These are phyloP conservation scores for Mytilinidion resinicola DNA, from an alignment of 495 filamentous ascomycete species.

Conservation along the genomic window DNA sequence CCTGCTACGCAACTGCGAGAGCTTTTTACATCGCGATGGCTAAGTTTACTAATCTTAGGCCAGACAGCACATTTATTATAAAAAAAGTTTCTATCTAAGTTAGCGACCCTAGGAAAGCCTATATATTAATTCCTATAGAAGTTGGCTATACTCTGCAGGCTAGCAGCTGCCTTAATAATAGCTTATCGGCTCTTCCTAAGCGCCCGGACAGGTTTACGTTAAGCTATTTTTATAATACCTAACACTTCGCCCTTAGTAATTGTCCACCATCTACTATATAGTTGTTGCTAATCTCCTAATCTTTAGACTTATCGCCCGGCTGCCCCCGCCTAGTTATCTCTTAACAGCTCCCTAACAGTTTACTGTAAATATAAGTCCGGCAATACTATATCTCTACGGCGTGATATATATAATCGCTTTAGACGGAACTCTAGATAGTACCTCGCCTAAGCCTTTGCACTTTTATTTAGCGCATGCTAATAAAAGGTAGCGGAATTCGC, in stretches of 20 bases:
- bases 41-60: conserved; percentile 7
- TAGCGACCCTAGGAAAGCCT: conserved; percentile 12
- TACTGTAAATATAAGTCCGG: conserved; percentile 7
- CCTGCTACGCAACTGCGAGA: conserved; percentile 10
- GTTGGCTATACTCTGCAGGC: conserved; percentile 15
- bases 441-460: conserved; percentile 7
- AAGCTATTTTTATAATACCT: conserved; percentile 11
- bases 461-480: conserved; percentile 2
- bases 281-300: conserved; percentile 11
- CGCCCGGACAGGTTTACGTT: conserved; percentile 4
- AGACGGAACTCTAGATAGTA: conserved; percentile 13
- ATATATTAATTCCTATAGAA: conserved; percentile 14
- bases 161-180: conserved; percentile 10
- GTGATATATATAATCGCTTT: conserved; percentile 15
- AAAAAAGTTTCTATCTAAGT: conserved; percentile 15
- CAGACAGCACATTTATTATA: conserved; percentile 5
- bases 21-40: conserved; percentile 10
- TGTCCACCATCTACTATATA: background rate
- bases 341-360: conserved; percentile 12
- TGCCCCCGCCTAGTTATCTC: conserved; percentile 15
- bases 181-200: conserved; percentile 9
- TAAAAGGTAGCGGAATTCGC: conserved; percentile 12
- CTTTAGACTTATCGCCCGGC: conserved; percentile 11
- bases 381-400: conserved; percentile 11
- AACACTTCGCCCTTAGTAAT: conserved; percentile 15